Base-by-base conservation (phyloP, 2,329 filamentous ascomycete genomes). In the Hymenoscyphus occultus region DNA sequence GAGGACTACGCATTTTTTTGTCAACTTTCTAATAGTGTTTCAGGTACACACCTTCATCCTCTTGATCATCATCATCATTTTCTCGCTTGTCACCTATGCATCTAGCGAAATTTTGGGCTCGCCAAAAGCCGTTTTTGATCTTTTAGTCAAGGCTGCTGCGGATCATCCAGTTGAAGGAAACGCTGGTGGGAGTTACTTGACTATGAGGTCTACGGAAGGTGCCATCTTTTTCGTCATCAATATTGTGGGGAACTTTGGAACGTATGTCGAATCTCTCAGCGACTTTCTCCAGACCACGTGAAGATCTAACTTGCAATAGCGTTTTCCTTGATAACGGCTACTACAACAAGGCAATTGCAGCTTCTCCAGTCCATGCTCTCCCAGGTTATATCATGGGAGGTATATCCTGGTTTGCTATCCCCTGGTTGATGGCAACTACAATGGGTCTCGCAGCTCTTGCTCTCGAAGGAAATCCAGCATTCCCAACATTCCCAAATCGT, bases 311-410 rank as follows among this genome's bases (percentile, higher is more conserved):
- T 35, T 22, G 2, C 22, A 13, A 42, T n/a, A 73, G 71, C 1
- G 91, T 96, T 3, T 96, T 96, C 80, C 82, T 92, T 56, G 92
- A 96, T 74, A 93, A 93, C 69, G 89, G 90, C 16, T 96, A 96
- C 80, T 96, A 93, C 79, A 95, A 96, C 82, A 96, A 96, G 78
- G 93, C 92, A 16, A 96, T 97, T 72, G 92, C 93, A 6, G 92
- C 93, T 0, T 90, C 87, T 28, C 92, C 92, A 0, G 90, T 94
- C 0, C 88, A 94, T 67, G 93, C 93, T 0, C 85, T 97, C 2
- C 93, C 93, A 0, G 93, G 93, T 19, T 97, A 97, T 74, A 89
- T 97, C 59, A 74, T 74, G 67, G 93, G 93, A 5, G 93, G 93
- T 28, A 83, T 96, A 0, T 88, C 86, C 60, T 97, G 93, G 93